Conservation (phyloP, 2,329 filamentous ascomycete species). For the Ophiostoma sp. region DNA sequence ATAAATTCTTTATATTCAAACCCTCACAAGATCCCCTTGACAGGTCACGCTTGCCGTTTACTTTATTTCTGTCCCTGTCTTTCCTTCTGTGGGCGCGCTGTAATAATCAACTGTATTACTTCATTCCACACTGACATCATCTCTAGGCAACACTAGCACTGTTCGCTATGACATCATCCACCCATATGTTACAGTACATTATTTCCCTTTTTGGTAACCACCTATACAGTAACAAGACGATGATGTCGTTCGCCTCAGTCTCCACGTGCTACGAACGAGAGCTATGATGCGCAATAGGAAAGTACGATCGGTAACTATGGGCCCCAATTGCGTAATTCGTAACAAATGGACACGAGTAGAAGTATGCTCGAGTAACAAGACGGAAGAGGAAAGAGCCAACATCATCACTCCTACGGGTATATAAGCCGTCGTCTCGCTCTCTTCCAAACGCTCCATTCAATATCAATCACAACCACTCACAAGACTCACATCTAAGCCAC, state of each 20-base stretch:
- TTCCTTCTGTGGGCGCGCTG: background rate
- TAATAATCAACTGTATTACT: no score
- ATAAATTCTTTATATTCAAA: background rate
- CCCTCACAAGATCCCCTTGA: background rate
- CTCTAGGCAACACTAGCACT: background rate
- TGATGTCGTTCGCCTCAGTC: background rate
- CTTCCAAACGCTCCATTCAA: background rate
- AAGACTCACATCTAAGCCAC: background rate
- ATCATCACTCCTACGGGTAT: background rate
- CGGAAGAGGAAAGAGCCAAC: background rate
- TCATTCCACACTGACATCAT: slow-evolving; percentile 7
- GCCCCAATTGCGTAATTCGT: background rate
- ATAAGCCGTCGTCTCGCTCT: background rate
- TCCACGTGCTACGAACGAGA: slow-evolving; percentile 2
- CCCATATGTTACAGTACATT: background rate
- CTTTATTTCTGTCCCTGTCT: background rate
- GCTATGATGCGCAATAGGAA: background rate
- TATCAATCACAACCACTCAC: background rate
- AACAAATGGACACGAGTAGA: background rate
- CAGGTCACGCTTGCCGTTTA: background rate
- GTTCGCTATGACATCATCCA: slow-evolving; percentile 1
- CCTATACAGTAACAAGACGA: background rate
- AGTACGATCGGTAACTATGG: background rate
- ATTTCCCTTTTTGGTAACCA: slow-evolving; percentile 4
- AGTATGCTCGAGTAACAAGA: background rate